Conservation (phyloP, 129 eudicot genomes). For the Centrapalus pauciflorus region DNA sequence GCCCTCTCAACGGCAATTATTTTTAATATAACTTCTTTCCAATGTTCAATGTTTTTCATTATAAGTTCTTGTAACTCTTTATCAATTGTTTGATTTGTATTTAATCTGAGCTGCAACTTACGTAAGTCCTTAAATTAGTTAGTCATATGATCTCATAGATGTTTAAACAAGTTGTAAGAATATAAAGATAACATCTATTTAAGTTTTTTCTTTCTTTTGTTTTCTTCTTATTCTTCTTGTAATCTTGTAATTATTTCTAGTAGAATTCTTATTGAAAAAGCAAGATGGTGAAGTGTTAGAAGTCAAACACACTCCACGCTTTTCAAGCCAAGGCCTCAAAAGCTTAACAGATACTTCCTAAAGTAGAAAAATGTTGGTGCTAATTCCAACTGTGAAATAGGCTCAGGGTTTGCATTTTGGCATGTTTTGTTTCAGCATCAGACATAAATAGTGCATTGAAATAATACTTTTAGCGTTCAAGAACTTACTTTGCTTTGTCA, state of each 20-base stretch:
- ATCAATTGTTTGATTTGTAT: too few relatives aligned
- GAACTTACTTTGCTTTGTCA: constrained; percentile 88
- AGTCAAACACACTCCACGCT: constrained; percentile 93
- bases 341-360: constrained; percentile 88
- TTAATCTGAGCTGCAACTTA: too few relatives aligned
- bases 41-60: too few relatives aligned
- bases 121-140: too few relatives aligned
- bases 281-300: constrained; percentile 85
- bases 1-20: too few relatives aligned
- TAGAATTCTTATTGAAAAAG: constrained; percentile 70
- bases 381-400: background rate
- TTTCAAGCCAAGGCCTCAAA: constrained; percentile 77
- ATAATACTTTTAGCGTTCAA: background rate
- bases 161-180: too few relatives aligned
- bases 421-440: background rate
- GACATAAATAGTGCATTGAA: background rate
- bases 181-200: too few relatives aligned
- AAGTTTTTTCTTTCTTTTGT: too few relatives aligned
- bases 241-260: background rate
- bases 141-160: too few relatives aligned
- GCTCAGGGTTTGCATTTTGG: background rate
- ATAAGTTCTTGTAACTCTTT: too few relatives aligned
- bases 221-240: too few relatives aligned
- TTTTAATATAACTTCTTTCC: too few relatives aligned
- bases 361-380: constrained; percentile 14